Base-by-base conservation (phyloP, 768 basidiomycete genomes). In the Suillus hirtellus region DNA sequence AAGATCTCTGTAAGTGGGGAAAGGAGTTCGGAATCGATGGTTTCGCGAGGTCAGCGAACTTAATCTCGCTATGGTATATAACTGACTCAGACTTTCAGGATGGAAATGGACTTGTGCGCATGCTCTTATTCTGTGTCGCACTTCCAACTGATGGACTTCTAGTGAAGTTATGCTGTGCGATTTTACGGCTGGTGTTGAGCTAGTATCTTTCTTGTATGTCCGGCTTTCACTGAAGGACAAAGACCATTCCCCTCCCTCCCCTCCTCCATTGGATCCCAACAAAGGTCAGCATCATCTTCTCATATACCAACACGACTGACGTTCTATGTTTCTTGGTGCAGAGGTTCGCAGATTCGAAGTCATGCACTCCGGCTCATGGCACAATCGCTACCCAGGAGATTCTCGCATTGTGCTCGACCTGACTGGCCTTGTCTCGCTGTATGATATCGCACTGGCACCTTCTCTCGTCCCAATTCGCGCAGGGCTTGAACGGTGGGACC, bases 81-180 rank as follows among this genome's bases (percentile, higher is more conserved):
- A 17, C 37, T 34, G 31, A 53, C 34, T 12, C 31, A n/a, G 31
- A 53, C 14, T 15, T 54, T 9, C 37, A 82, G 79, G 64, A 82
- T 82, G 82, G 80, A 82, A 75, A 77, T 79, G 76, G 76, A 81
- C 65, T 82, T 85, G 81, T 82, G 64, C 66, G 81, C 72, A 31
- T 15, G 2, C n/a, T 47, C 21, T 60, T 7, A 15, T 27, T 31
- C 4, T 27, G 35, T 35, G 27, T 7, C 6, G 19, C 54, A 14
- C 14, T 34, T 24, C 55, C 12, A 15, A 7, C 52, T 52, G 24
- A 46, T 24, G 15, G 19, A 42, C 17, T 35, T 53, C 11, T 56
- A 83, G 81, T 63, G 83, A 84, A 69, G 70, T 82, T 17, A 81
- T 82, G 77, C 70, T 82, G 10, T 84, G 82, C 64, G 75, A 83